Conservation (phyloP, 1,284 basidiomycete species). For the Gomphus sp. region DNA sequence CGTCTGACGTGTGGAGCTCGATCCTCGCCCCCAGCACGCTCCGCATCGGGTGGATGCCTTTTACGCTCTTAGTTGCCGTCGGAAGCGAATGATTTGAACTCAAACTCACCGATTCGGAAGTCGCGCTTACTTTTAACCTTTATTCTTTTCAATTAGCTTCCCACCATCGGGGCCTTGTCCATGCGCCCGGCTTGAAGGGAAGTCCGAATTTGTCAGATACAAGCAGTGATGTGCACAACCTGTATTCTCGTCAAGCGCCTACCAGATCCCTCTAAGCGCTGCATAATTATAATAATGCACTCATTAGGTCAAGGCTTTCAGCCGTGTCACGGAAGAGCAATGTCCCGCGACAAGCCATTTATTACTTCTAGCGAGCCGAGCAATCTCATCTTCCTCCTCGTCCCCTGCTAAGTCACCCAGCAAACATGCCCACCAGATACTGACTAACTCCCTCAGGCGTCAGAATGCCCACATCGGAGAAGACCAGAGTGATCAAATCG, state of each 20-base stretch:
- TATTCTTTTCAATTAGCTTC: not conserved
- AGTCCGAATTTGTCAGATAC: not conserved
- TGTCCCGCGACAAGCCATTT: too few relatives aligned
- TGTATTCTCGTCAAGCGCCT: not conserved
- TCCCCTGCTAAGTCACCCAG: conserved; percentile 32
- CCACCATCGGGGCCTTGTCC: not conserved
- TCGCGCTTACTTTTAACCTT: not conserved
- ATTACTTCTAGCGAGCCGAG: not conserved
- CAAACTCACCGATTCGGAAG: not conserved
- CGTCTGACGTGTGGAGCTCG: not conserved
- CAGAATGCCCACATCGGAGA: conserved; percentile 86
- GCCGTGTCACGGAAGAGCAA: too few relatives aligned
- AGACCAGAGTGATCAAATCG: conserved; percentile 82
- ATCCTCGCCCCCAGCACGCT: not conserved
- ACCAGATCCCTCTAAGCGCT: not conserved
- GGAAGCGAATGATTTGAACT: not conserved
- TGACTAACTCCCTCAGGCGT: conserved; percentile 89
- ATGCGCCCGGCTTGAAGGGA: not conserved
- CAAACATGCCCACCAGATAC: conserved; percentile 86
- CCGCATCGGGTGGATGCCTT: not conserved
- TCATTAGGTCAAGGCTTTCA: too few relatives aligned
- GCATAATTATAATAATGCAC: too few relatives aligned
- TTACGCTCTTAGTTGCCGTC: not conserved
- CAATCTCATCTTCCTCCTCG: too few relatives aligned
- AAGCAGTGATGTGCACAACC: not conserved